Percentiles rank a stretch among this genome's conserved stretches.
Evolutionary conservation across 176 grass and related monocot species (phyloP).

Genomic region (Tillandsia fasciculata): DNA sequence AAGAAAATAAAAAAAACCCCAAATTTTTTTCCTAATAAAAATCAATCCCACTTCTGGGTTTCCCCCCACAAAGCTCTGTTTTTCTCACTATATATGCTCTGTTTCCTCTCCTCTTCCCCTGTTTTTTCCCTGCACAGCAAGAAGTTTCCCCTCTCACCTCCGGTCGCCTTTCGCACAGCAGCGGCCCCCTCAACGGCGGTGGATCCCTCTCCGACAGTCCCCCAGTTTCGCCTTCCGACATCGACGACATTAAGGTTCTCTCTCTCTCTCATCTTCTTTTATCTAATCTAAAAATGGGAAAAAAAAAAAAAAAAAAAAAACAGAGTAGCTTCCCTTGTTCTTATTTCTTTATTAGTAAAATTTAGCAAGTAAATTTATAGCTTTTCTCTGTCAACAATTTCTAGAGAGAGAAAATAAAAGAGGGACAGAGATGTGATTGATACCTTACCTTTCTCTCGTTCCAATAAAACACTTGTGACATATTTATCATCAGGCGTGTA

Average conservation of each 20-base stretch:
- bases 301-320: neutral
- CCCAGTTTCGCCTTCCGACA: constrained; percentile 72
- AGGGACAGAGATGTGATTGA: neutral
- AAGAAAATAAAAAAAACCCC: neutral
- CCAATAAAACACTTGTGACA: constrained; percentile 33
- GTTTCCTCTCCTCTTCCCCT: neutral
- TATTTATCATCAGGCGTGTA: constrained; percentile 10
- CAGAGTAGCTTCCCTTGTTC: neutral
- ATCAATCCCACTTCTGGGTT: neutral
- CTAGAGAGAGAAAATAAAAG: neutral
- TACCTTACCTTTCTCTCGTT: constrained; percentile 45
- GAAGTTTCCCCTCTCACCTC: constrained; percentile 90
- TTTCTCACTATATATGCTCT: too few relatives aligned
- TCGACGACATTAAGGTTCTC: constrained; percentile 71
- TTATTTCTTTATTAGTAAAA: neutral
- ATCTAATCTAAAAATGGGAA: neutral
- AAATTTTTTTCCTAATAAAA: too few relatives aligned
- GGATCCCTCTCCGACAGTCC: constrained; percentile 90
- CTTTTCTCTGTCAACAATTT: neutral
- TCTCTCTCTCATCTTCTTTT: neutral
- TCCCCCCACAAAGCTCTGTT: neutral
- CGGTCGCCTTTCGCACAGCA: constrained; percentile 95
- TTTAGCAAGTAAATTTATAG: too few relatives aligned
- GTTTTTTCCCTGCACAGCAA: constrained; percentile 16
- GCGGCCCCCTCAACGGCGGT: constrained; percentile 78